Evolutionary conservation across 1,284 basidiomycete species (phyloP), one percentile per base, ranked within the genome.

Genomic region (Trichosporon faecale): DNA sequence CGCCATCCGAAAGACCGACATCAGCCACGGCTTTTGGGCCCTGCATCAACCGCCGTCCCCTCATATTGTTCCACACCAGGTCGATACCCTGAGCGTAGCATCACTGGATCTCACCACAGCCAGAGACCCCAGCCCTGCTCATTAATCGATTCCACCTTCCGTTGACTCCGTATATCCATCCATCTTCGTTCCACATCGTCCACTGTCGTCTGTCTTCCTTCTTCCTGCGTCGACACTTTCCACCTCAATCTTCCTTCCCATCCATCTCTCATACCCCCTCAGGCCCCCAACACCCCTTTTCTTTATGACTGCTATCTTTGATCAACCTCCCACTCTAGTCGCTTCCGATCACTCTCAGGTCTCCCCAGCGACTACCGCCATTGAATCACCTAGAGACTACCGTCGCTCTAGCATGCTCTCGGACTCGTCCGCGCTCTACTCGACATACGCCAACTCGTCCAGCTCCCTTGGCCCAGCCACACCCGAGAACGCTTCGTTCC

Each of bases 271-370:
- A 31, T 23, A 31, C 14, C 55, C n/a, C 57, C 29, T 21, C 35
- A 9, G 27, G 27, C 29, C 29, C 29, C 29, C 14, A 61, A n/a
- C 29, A 61, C 52, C 16, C 40, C 16, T 33, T 33, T 31, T 61
- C 57, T 61, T 61, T 61, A 61, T 61, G 57, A 61, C 57, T 23
- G 57, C 57, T 23, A 61, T 61, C 57, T 61, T 61, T 29, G 57
- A 61, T 31, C 57, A 61, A 61, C 57, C 57, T 18, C 57, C 57
- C 29, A 18, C 27, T 31, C 57, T 61, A 21, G 57, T 61, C 27
- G 57, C 57, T 33, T 61, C 57, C 57, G 27, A 31, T 33, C 29
- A 61, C 35, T 37, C 35, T 61, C 57, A 61, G 57, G 57, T 61
- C 18, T 61, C 57, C 27, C 57, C 57, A 61, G 57, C 57, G 57